phyloP scores from a whole-genome alignment of 2,329 filamentous ascomycete species.

The Allantophomopsis lycopodina region DNA sequence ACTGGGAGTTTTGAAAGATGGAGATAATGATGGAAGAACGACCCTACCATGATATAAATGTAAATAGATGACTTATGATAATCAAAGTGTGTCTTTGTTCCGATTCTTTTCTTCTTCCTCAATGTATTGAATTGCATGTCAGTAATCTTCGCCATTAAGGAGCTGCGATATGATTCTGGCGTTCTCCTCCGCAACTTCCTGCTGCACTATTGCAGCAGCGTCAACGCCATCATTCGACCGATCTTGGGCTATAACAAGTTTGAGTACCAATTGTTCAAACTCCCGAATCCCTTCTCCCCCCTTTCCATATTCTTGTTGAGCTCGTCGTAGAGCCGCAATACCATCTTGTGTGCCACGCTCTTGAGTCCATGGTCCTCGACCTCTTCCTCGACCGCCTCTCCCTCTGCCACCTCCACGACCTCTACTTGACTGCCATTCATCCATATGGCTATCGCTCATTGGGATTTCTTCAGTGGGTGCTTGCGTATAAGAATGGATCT shows the following conservation, averaged over 20 bases:
- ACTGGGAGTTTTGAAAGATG: no score
- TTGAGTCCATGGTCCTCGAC: constrained; percentile 29
- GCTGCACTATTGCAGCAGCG: constrained; percentile 23
- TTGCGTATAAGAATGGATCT: constrained; percentile 31
- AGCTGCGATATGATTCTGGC: constrained; percentile 31
- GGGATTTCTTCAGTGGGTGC: constrained; percentile 20
- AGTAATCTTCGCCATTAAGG: constrained; percentile 23
- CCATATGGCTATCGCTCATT: constrained; percentile 3
- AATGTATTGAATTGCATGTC: no score
- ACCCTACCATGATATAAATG: no score
- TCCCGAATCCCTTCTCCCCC: constrained; percentile 42
- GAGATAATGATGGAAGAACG: no score
- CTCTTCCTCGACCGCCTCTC: constrained; percentile 1
- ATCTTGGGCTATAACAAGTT: constrained; percentile 22
- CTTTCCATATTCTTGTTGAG: constrained; percentile 32
- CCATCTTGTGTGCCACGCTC: constrained; percentile 41
- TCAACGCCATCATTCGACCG: constrained; percentile 7
- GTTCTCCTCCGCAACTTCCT: constrained; percentile 27
- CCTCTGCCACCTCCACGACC: background rate
- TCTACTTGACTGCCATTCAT: background rate
- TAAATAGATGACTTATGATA: no score
- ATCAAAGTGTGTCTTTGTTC: no score
- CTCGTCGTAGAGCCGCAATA: constrained; percentile 34
- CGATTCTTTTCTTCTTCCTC: no score
- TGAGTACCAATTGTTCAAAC: constrained; percentile 39